These are phyloP conservation scores for Cocos nucifera DNA, from an alignment of 176 grass and related monocot genomes.

Conservation along the genomic window DNA sequence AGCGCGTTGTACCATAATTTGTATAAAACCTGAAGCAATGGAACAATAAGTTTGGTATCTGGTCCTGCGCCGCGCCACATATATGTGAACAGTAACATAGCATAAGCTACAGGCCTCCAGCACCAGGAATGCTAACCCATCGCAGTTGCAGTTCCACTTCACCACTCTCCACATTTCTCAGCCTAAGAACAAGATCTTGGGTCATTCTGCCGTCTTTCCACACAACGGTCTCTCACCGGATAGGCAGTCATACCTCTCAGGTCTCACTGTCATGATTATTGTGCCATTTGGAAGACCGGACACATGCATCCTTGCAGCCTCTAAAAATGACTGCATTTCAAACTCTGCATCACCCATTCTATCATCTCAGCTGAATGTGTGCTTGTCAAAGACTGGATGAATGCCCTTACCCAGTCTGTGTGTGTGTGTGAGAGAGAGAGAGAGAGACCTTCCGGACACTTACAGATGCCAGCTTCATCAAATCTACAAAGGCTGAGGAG, in stretches of 20 bases:
- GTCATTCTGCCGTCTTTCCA: conserved; percentile 53
- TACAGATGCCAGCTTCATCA: too few relatives aligned
- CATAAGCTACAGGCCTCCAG: not conserved
- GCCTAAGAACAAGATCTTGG: conserved; percentile 63
- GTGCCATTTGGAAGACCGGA: conserved; percentile 26
- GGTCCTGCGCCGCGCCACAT: too few relatives aligned
- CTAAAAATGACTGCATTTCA: conserved; percentile 49
- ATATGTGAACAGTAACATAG: too few relatives aligned
- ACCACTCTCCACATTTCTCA: conserved; percentile 48
- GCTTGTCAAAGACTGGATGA: conserved; percentile 43
- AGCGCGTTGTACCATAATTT: too few relatives aligned
- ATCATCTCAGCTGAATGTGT: conserved; percentile 71
- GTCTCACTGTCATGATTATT: conserved; percentile 46
- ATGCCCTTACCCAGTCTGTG: too few relatives aligned
- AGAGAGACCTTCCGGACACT: too few relatives aligned
- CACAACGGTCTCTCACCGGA: conserved; percentile 45
- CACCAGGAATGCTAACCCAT: conserved; percentile 48
- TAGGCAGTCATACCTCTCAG: conserved; percentile 36
- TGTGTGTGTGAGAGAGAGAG: too few relatives aligned
- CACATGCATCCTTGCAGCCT: conserved; percentile 43
- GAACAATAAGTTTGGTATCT: too few relatives aligned
- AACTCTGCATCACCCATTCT: conserved; percentile 67
- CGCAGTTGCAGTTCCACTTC: conserved; percentile 58
- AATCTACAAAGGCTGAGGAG: too few relatives aligned
- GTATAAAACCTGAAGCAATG: too few relatives aligned